These are phyloP conservation scores for Epichloe hybrida DNA, from an alignment of 2,329 filamentous ascomycete species.

Conservation along the genomic window DNA sequence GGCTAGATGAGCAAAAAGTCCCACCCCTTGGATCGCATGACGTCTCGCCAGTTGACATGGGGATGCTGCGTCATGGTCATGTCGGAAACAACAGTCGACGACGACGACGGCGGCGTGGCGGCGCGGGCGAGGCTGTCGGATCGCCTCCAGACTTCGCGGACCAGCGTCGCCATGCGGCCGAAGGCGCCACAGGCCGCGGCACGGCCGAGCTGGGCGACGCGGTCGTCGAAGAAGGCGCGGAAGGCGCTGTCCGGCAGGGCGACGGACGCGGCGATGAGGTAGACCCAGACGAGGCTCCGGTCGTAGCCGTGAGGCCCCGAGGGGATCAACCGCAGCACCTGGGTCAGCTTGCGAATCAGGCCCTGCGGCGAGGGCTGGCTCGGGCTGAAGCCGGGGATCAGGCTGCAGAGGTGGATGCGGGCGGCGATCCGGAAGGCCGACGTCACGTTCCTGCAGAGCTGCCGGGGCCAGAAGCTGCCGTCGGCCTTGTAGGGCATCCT, in stretches of 20 bases:
- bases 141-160: constrained; percentile 75
- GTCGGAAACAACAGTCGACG: constrained; percentile 19
- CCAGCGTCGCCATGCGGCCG: constrained; percentile 63
- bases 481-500: constrained; percentile 52
- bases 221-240: constrained; percentile 64
- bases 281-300: constrained; percentile 83
- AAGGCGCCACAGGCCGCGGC: constrained; percentile 72
- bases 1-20: constrained; percentile 75
- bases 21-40: constrained; percentile 85
- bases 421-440: constrained; percentile 83
- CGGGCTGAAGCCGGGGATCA: constrained; percentile 78
- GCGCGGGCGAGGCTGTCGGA: constrained; percentile 41
- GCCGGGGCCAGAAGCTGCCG: constrained; percentile 65
- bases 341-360: constrained; percentile 65
- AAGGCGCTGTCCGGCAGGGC: constrained; percentile 62
- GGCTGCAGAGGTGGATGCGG: constrained; percentile 89
- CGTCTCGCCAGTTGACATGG: constrained; percentile 85
- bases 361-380: constrained; percentile 59
- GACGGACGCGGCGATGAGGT: constrained; percentile 73
- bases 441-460: constrained; percentile 80
- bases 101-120: constrained; percentile 21
- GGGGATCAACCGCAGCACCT: constrained; percentile 69
- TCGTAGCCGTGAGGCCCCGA: constrained; percentile 73
- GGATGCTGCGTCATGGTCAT: constrained; percentile 30
- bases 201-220: constrained; percentile 61